Percentiles rank a stretch among this genome's conserved stretches.
phyloP scores from a whole-genome alignment of 139 green algal species.

The Chlamydomonas eustigma region DNA sequence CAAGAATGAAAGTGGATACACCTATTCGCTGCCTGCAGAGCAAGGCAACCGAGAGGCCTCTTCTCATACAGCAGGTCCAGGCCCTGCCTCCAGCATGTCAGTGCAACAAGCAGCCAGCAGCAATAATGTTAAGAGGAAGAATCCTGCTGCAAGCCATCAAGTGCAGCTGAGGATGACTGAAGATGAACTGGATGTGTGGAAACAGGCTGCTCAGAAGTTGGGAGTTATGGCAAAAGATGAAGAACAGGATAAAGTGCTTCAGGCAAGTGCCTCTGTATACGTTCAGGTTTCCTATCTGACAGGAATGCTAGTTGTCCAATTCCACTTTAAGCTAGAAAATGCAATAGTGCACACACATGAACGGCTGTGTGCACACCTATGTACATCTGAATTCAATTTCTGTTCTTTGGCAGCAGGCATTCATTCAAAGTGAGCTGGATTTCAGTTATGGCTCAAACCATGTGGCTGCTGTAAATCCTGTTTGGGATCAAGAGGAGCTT shows the following conservation, averaged over 20 bases:
- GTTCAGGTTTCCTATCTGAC: too few relatives aligned
- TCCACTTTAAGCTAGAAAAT: too few relatives aligned
- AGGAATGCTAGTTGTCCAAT: too few relatives aligned
- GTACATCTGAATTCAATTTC: background rate
- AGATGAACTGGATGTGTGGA: slow-evolving; percentile 1
- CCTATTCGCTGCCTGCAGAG: too few relatives aligned
- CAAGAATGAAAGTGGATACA: too few relatives aligned
- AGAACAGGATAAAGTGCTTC: background rate
- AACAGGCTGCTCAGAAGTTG: background rate
- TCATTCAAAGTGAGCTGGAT: slow-evolving; percentile 14
- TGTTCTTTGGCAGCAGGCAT: background rate
- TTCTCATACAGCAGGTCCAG: background rate
- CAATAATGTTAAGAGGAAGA: background rate
- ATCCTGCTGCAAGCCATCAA: background rate
- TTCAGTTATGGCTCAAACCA: slow-evolving; percentile 8
- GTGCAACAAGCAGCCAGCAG: background rate
- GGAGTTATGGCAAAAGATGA: background rate
- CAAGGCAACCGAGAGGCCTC: background rate
- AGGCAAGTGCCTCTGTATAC: too few relatives aligned
- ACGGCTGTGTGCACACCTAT: too few relatives aligned
- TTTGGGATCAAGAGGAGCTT: slow-evolving; percentile 35
- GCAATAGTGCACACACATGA: too few relatives aligned
- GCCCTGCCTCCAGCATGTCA: background rate
- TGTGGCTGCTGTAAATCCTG: slow-evolving; percentile 21
- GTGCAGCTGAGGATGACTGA: background rate